Conservation (phyloP, 2,329 filamentous ascomycete species). For the Cladophialophora bantiana region DNA sequence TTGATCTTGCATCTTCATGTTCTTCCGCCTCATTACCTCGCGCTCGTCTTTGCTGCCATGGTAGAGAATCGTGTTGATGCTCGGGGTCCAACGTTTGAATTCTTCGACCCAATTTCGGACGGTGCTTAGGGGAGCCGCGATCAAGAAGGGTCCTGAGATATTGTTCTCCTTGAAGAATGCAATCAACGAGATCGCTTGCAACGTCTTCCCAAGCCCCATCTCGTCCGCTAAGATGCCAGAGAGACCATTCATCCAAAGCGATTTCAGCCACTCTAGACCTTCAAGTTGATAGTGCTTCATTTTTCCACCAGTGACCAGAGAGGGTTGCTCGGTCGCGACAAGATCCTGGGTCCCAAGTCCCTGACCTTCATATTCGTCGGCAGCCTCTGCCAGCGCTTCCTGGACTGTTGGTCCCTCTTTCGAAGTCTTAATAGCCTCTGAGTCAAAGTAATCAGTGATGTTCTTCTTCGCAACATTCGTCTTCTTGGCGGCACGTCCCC, state of each 20-base stretch:
- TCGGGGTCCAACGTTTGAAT: slow-evolving; percentile 87
- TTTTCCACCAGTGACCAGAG: slow-evolving; percentile 80
- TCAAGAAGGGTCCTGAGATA: slow-evolving; percentile 85
- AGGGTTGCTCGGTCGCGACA: slow-evolving; percentile 83
- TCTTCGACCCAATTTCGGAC: slow-evolving; percentile 96
- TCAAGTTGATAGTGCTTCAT: slow-evolving; percentile 97
- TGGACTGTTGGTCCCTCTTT: slow-evolving; percentile 61
- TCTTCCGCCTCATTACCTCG: slow-evolving; percentile 74
- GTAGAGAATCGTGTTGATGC: slow-evolving; percentile 87
- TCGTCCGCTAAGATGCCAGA: slow-evolving; percentile 92
- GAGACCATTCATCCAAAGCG: slow-evolving; percentile 84
- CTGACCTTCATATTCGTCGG: slow-evolving; percentile 64
- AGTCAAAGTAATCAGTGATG: slow-evolving; percentile 68
- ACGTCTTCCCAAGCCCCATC: slow-evolving; percentile 92
- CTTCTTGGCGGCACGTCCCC: slow-evolving; percentile 34
- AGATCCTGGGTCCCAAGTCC: slow-evolving; percentile 72
- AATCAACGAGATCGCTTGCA: slow-evolving; percentile 87
- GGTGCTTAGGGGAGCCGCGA: slow-evolving; percentile 89
- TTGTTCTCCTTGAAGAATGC: slow-evolving; percentile 88
- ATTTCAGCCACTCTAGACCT: slow-evolving; percentile 89
- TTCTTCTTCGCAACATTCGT: slow-evolving; percentile 40
- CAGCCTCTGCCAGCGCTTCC: slow-evolving; percentile 65
- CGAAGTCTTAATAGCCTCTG: slow-evolving; percentile 62
- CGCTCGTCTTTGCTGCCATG: slow-evolving; percentile 83
- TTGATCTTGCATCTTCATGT: slow-evolving; percentile 71